Base-by-base conservation (phyloP, 306 rosid species). In the Prunus campanulata region DNA sequence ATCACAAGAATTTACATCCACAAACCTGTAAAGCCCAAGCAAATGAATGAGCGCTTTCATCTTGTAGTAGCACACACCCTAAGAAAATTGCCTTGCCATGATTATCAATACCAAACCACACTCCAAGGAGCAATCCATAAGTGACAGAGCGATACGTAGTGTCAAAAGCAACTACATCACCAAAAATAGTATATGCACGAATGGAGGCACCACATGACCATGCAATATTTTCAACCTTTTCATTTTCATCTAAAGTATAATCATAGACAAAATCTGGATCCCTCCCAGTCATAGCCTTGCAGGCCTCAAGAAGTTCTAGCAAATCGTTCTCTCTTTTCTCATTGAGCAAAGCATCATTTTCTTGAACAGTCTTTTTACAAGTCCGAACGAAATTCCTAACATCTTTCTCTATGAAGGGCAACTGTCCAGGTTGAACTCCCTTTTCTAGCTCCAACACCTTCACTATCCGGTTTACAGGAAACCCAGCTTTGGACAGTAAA, bases 391-490 rank as follows among this genome's bases (percentile, higher is more conserved):
- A 89, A 77, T 89, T 89, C 74, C 93, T 86, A 76, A 89, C 90
- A 77, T 89, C 93, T 84, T 89, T 89, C 77, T 89, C 93, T 74
- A 89, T 87, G 86, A 89, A 89, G 50, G 93, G 91, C 66, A 87
- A 76, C 49, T 85, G 87, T 70, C 89, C 91, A 16, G 91, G 88
- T 62, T 87, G 93, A 68, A 89, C 89, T 59, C 91, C 91, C 83
- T 83, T 89, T 78, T 87, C 93, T 71, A 85, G 74, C 73, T 89
- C 93, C 84, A 89, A 75, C 67, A 81, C 91, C 81, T 85, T 87
- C 62, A 89, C 88, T 55, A 89, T 87, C 70, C 82, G 77, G 75
- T 89, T 89, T 78, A 89, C 93, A 18, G 93, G 91, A 74, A 89
- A 89, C 70, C 91, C 93, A 70, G 93, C 93, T 74, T 85, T 89